phyloP scores from a whole-genome alignment of 176 grass and related monocot genomes.

The Triticum monococcum region DNA sequence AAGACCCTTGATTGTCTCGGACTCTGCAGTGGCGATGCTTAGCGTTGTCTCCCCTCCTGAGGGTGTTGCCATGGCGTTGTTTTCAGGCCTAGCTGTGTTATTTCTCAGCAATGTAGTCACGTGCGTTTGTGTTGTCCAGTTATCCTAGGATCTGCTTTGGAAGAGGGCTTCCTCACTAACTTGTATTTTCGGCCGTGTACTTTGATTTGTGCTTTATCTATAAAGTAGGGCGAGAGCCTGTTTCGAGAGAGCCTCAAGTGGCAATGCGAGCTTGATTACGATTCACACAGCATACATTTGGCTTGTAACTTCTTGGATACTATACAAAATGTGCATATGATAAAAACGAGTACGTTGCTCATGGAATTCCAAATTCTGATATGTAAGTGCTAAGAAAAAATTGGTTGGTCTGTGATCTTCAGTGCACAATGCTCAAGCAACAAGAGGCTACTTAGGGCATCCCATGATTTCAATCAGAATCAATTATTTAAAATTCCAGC shows the following conservation, averaged over 20 bases:
- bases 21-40: too few species aligned
- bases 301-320: not conserved
- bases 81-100: too few species aligned
- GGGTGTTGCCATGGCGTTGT: too few species aligned
- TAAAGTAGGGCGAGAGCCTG: too few species aligned
- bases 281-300: not conserved
- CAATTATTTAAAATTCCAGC: not conserved
- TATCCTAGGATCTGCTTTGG: too few species aligned
- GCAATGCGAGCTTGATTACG: not conserved
- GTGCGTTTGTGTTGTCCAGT: too few species aligned
- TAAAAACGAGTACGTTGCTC: not conserved
- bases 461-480: not conserved
- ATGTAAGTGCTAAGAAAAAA: not conserved
- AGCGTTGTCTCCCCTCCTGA: too few species aligned
- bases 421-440: not conserved
- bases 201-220: too few species aligned
- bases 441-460: not conserved
- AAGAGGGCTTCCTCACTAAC: too few species aligned
- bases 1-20: too few species aligned
- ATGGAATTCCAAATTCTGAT: not conserved
- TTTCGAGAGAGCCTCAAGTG: not conserved
- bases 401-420: not conserved
- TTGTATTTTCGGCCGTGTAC: too few species aligned
- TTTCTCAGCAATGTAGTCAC: too few species aligned
- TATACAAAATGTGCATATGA: not conserved